Percentiles rank a stretch among this genome's conserved stretches.
Evolutionary conservation across 1,139 yeast species (phyloP).

Genomic region (Candida dubliniensis): DNA sequence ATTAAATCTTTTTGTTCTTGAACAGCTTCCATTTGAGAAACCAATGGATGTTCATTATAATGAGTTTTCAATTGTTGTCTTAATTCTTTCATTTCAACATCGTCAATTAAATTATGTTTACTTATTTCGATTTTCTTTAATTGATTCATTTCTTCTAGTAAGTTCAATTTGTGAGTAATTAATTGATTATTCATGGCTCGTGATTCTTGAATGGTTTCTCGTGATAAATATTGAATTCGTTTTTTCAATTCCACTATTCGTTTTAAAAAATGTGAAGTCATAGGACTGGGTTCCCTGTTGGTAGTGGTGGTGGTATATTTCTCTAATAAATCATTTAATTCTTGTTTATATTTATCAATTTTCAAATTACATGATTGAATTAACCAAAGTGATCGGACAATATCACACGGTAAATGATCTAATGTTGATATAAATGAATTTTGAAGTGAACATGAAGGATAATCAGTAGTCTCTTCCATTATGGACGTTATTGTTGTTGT

Average conservation of each 20-base stretch:
- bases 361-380: conserved; percentile 40
- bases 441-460: conserved; percentile 13
- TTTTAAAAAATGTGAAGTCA: background rate
- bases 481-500: conserved; percentile 1
- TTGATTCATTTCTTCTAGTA: conserved; percentile 33
- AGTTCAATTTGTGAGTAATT: conserved; percentile 29
- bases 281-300: background rate
- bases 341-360: conserved; percentile 23
- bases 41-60: conserved; percentile 36
- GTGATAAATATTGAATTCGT: conserved; percentile 11
- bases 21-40: conserved; percentile 42
- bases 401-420: conserved; percentile 49
- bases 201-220: conserved; percentile 38
- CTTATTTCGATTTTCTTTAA: conserved; percentile 18
- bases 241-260: conserved; percentile 11
- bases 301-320: conserved; percentile 5
- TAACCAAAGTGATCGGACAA: conserved; percentile 48
- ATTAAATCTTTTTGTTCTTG: conserved; percentile 27
- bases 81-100: conserved; percentile 14
- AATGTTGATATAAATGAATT: conserved; percentile 46
- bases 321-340: conserved; percentile 19
- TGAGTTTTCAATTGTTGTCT: conserved; percentile 35
- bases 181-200: conserved; percentile 37
- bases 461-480: conserved; percentile 2
- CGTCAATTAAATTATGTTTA: conserved; percentile 18